Percentiles rank a stretch among this genome's conserved stretches.
Evolutionary conservation across 352 stramenopile genomes (phyloP).

Genomic region (Phytophthora palmivora): DNA sequence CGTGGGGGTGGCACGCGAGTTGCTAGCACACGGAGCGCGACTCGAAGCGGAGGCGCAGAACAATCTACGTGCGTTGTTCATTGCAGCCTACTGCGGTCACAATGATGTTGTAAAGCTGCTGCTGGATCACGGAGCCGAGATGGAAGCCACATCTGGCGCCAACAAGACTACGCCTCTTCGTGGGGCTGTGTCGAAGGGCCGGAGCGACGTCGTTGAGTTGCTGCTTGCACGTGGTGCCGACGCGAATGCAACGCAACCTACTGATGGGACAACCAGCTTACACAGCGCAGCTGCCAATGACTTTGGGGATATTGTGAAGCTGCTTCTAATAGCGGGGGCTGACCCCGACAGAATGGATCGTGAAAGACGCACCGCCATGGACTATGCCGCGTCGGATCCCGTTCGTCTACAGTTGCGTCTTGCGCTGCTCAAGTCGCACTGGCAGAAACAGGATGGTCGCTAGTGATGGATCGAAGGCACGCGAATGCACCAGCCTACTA

Average conservation of each 20-base stretch:
- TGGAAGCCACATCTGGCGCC: conserved; percentile 49
- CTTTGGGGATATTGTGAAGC: conserved; percentile 45
- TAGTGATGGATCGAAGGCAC: too few relatives aligned
- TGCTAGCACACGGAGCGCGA: conserved; percentile 50
- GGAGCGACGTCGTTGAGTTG: conserved; percentile 43
- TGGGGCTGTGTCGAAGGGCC: conserved; percentile 50
- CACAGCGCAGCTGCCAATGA: conserved; percentile 58
- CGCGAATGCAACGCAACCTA: conserved; percentile 47
- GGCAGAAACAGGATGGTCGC: conserved; percentile 45
- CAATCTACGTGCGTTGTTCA: conserved; percentile 51
- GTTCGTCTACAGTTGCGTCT: conserved; percentile 57
- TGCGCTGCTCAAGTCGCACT: conserved; percentile 62
- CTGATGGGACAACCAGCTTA: conserved; percentile 52
- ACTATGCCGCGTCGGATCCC: conserved; percentile 53
- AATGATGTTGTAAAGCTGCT: conserved; percentile 49
- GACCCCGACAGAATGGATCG: conserved; percentile 47
- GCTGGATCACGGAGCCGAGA: conserved; percentile 45
- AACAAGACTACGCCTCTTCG: conserved; percentile 60
- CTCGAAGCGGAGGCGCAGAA: conserved; percentile 56
- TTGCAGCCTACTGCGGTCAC: conserved; percentile 62
- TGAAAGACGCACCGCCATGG: conserved; percentile 44
- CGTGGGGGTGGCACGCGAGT: conserved; percentile 42
- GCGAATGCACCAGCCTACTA: too few relatives aligned
- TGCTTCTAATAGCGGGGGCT: conserved; percentile 42
- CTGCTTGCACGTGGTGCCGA: conserved; percentile 51